Percentiles rank a stretch among this genome's conserved stretches.
Conservation (phyloP, 1,284 basidiomycete genomes). For the Ceratobasidium sp. region DNA sequence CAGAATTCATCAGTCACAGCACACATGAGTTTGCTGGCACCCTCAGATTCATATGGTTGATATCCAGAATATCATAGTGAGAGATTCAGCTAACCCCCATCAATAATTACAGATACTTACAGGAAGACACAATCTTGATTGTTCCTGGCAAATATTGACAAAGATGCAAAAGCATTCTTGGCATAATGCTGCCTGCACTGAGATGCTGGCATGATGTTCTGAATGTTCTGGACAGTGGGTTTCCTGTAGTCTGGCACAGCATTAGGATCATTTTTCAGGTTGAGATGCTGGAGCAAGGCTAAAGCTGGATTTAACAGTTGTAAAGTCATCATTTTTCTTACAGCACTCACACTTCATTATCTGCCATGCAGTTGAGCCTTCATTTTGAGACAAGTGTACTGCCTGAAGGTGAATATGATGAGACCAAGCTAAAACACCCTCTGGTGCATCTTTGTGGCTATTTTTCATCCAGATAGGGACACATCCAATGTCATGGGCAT, state of each 20-base stretch:
- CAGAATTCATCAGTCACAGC: neutral
- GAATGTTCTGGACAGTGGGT: neutral
- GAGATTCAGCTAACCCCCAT: too few relatives aligned
- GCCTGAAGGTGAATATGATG: neutral
- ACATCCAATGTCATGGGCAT: neutral
- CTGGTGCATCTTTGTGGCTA: neutral
- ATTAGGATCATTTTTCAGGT: neutral
- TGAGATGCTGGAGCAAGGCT: neutral
- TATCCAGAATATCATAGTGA: too few relatives aligned
- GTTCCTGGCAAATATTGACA: neutral
- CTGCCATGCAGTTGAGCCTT: constrained; percentile 8
- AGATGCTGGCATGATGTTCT: constrained; percentile 14
- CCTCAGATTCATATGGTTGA: too few relatives aligned
- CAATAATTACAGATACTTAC: too few relatives aligned
- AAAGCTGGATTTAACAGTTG: neutral
- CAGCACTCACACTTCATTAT: constrained; percentile 8
- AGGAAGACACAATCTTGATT: constrained; percentile 4
- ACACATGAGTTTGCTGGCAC: constrained; percentile 4
- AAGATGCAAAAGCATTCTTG: constrained; percentile 16
- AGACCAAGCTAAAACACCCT: neutral
- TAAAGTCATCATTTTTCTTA: neutral
- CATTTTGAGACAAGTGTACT: neutral
- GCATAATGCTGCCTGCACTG: neutral
- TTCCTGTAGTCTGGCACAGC: neutral
- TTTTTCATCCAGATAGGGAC: neutral